phyloP scores from a whole-genome alignment of 2,329 filamentous ascomycete species.

The Aspergillus novofumigatus region DNA sequence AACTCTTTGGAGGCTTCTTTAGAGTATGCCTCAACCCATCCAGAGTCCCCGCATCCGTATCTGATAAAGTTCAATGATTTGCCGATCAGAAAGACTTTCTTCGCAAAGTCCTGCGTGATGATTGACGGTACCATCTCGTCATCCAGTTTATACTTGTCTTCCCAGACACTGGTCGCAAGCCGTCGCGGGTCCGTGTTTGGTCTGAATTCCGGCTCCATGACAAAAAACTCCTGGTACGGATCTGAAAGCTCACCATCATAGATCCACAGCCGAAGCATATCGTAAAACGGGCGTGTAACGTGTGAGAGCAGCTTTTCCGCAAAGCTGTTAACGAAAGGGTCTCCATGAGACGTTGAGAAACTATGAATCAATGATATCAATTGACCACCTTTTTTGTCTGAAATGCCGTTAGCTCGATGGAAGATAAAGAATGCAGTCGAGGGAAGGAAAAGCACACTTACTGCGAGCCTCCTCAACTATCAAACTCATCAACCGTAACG shows the following conservation, averaged over 20 bases:
- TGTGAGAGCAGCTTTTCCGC: slow-evolving; percentile 82
- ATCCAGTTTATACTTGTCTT: slow-evolving; percentile 90
- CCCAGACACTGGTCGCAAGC: slow-evolving; percentile 84
- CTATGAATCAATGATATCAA: slow-evolving; percentile 89
- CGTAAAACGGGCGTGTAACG: slow-evolving; percentile 92
- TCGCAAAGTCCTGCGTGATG: slow-evolving; percentile 87
- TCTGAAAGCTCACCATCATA: slow-evolving; percentile 98
- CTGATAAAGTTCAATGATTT: slow-evolving; percentile 98
- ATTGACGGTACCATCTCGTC: slow-evolving; percentile 87
- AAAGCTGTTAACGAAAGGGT: slow-evolving; percentile 89
- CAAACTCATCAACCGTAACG: slow-evolving; percentile 83
- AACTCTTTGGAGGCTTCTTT: slow-evolving; percentile 89
- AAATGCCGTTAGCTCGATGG: slow-evolving; percentile 2
- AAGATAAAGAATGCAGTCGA: neutral
- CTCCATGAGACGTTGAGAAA: slow-evolving; percentile 89
- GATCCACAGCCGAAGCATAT: slow-evolving; percentile 94
- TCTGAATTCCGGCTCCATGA: slow-evolving; percentile 68
- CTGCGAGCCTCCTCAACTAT: slow-evolving; percentile 88
- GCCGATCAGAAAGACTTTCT: slow-evolving; percentile 94
- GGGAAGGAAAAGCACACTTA: slow-evolving; percentile 31
- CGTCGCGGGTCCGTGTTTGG: slow-evolving; percentile 48
- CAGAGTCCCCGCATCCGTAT: slow-evolving; percentile 87
- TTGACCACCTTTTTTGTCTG: slow-evolving; percentile 75
- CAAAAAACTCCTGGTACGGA: slow-evolving; percentile 92
- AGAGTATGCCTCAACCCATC: slow-evolving; percentile 94